Evolutionary conservation across 306 rosid genomes (phyloP), one percentile per base, ranked within the genome.

Genomic region (Cicer pinnatifidum): DNA sequence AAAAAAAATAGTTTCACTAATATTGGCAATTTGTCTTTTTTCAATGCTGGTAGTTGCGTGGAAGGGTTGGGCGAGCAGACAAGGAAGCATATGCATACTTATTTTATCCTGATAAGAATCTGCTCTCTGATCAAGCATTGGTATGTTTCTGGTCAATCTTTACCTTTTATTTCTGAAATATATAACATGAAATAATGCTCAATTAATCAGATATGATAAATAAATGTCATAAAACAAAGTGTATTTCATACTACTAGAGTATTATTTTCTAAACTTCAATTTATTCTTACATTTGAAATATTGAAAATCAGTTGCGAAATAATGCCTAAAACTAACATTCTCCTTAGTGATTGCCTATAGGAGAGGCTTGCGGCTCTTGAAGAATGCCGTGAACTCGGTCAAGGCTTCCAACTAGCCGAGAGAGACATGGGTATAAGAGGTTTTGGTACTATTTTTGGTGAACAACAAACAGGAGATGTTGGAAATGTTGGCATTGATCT

Each of bases 341-440:
- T 76, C 69, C 76, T 62, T 81, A 48, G 78, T 82, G 82, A 47
- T 59, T 65, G 67, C 84, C 75, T 68, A 60, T 67, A 94, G 98
- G 98, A 91, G 77, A 87, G 97, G 85, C 98, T 94, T 68, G 84
- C 84, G 2, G 97, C 98, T 64, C 96, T 94, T 68, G 97, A 91
- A 83, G 97, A 94, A 79, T 94, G 92, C 72, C 85, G 94, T 56
- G 91, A 91, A 78, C 97, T 94, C 77, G 98, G 98, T 77, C 97
- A 89, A 87, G 98, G 98, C 70, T 94, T 94, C 75, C 96, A 91
- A 83, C 94, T 94, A 72, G 97, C 97, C 3, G 98, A 94, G 88
- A 89, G 84, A 82, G 98, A 94, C 76, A 94, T 94, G 98, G 92
- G 97, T 46, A 94, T 94, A 64, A 83, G 98, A 85, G 98, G 98